These are phyloP conservation scores for Chaetomiaceae sp. DNA, from an alignment of 2,329 filamentous ascomycete species.

Conservation along the genomic window DNA sequence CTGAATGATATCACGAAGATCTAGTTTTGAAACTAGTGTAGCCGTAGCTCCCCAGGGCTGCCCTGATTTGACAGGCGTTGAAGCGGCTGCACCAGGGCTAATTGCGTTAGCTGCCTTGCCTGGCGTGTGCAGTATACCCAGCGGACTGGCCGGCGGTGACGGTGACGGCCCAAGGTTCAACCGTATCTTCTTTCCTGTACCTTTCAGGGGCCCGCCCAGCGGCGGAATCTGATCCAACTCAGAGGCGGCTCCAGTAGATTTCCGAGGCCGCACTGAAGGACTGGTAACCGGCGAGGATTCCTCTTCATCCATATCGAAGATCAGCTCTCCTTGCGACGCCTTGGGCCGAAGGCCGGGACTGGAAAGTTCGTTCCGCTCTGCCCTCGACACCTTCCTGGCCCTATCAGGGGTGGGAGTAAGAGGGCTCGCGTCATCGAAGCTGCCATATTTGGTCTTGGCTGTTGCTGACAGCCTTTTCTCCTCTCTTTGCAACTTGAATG, in stretches of 20 bases:
- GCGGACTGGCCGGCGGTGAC: not conserved
- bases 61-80: slow-evolving; percentile 25
- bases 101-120: not conserved
- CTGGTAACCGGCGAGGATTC: slow-evolving; percentile 35
- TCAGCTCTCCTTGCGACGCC: slow-evolving; percentile 68
- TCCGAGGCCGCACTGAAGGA: slow-evolving; percentile 19
- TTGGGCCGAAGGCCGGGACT: slow-evolving; percentile 67
- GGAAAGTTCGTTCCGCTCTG: slow-evolving; percentile 49
- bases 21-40: slow-evolving; percentile 59
- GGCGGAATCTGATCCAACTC: slow-evolving; percentile 32
- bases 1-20: slow-evolving; percentile 71
- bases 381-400: slow-evolving; percentile 44
- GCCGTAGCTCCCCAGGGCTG: slow-evolving; percentile 48
- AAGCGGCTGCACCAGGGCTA: slow-evolving; percentile 9
- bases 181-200: slow-evolving; percentile 14
- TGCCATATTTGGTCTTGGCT: slow-evolving; percentile 56
- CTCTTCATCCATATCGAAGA: slow-evolving; percentile 93
- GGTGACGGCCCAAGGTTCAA: slow-evolving; percentile 10
- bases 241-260: not conserved
- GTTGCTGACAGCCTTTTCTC: slow-evolving; percentile 60
- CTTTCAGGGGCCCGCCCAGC: slow-evolving; percentile 35
- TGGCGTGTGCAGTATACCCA: not conserved
- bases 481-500: slow-evolving; percentile 61
- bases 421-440: slow-evolving; percentile 57
- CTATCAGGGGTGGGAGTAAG: slow-evolving; percentile 42